phyloP scores from a whole-genome alignment of 768 basidiomycete species.

The Rhodotorula paludigena region DNA sequence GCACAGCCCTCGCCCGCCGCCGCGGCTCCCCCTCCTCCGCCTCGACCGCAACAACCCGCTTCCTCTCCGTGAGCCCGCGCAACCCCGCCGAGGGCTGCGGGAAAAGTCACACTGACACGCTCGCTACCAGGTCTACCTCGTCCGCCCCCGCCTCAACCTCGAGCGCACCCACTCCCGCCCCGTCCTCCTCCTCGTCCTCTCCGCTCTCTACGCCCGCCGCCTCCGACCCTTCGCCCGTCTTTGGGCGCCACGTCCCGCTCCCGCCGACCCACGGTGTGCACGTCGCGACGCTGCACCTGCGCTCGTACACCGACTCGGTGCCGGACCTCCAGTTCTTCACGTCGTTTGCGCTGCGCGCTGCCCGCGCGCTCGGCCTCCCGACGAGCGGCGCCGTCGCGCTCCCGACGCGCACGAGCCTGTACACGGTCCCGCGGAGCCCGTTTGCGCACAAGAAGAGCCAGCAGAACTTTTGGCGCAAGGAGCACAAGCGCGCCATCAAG shows the following conservation, averaged over 20 bases:
- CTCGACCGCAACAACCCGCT: not conserved
- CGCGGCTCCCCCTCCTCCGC: not conserved
- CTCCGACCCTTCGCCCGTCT: constrained; percentile 20
- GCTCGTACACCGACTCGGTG: constrained; percentile 59
- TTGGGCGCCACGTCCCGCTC: constrained; percentile 27
- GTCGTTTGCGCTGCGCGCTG: constrained; percentile 77
- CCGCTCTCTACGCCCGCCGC: not conserved
- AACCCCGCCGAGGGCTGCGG: accelerated
- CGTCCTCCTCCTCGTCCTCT: constrained; percentile 6
- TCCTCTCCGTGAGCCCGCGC: not conserved
- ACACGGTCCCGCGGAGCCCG: constrained; percentile 79
- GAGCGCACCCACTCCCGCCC: not conserved
- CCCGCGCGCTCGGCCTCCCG: constrained; percentile 77
- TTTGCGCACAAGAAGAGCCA: constrained; percentile 91
- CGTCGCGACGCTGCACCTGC: constrained; percentile 75
- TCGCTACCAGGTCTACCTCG: not conserved
- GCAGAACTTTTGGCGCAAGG: constrained; percentile 85
- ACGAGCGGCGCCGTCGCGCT: constrained; percentile 61
- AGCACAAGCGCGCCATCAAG: constrained; percentile 79
- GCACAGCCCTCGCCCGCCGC: not conserved
- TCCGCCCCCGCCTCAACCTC: no score
- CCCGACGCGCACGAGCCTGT: constrained; percentile 69
- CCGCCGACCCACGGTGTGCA: constrained; percentile 64
- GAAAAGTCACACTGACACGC: constrained; percentile 9
- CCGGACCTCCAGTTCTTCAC: constrained; percentile 69